Percentiles rank a stretch among this genome's conserved stretches.
Conservation (phyloP, 208 protist genomes). For the Crithidia fasciculata region DNA sequence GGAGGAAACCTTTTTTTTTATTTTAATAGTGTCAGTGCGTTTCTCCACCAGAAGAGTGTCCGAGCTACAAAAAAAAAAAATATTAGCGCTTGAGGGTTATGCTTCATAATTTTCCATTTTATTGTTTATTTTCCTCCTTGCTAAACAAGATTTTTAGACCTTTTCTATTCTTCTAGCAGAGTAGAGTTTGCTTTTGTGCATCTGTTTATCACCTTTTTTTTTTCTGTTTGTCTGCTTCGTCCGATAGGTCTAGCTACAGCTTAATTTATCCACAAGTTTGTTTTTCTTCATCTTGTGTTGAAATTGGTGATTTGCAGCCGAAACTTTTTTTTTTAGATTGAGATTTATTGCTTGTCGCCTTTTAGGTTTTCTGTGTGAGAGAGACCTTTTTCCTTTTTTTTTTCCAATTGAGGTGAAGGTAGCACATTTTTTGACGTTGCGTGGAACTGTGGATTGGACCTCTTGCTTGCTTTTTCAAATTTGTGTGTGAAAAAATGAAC, state of each 20-base stretch:
- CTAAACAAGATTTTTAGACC: conserved; percentile 13
- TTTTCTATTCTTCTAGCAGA: not conserved
- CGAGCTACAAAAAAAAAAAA: not conserved
- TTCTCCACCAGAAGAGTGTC: not conserved
- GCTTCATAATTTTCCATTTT: conserved; percentile 6
- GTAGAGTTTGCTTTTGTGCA: not conserved
- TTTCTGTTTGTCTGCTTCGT: conserved; percentile 1
- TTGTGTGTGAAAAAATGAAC: not conserved
- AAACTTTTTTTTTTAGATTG: too few relatives aligned
- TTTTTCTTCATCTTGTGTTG: conserved; percentile 14
- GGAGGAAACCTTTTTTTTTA: not conserved
- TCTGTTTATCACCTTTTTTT: conserved; percentile 3
- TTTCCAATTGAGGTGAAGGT: conserved; percentile 1
- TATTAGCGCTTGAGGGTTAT: not conserved
- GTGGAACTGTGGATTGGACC: not conserved
- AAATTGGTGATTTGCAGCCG: not conserved
- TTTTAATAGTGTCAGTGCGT: not conserved
- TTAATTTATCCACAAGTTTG: too few relatives aligned
- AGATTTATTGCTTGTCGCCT: too few relatives aligned
- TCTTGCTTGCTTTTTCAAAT: too few relatives aligned
- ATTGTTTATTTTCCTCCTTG: conserved; percentile 10
- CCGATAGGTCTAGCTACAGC: too few relatives aligned
- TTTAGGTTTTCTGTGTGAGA: too few relatives aligned
- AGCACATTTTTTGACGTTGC: not conserved
- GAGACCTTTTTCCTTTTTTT: conserved; percentile 1